Conservation (phyloP, 371 early-diverging fungal genomes). For the Mortierella sp. region DNA sequence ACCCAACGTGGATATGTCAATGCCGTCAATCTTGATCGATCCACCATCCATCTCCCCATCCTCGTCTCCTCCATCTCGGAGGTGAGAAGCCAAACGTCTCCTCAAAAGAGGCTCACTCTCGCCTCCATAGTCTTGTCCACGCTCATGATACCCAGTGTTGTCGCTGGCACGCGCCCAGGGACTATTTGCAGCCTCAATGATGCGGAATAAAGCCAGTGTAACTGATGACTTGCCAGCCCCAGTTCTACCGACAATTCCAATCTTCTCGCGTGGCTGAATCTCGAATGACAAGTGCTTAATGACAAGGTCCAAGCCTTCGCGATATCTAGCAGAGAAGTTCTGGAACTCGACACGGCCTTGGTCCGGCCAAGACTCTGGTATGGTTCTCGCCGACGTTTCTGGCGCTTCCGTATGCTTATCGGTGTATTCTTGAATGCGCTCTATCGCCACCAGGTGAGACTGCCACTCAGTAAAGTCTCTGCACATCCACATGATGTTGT, state of each 20-base stretch:
- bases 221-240: conserved; percentile 78
- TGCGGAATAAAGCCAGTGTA: conserved; percentile 73
- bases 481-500: conserved; percentile 80
- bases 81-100: no score
- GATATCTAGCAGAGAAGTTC: conserved; percentile 73
- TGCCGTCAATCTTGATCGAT: conserved; percentile 72
- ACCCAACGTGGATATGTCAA: conserved; percentile 74
- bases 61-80: conserved; percentile 29
- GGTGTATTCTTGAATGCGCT: conserved; percentile 85
- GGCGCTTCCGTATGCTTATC: conserved; percentile 87
- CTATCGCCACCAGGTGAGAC: conserved; percentile 57
- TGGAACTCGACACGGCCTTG: conserved; percentile 72
- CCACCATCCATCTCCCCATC: conserved; percentile 69
- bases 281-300: conserved; percentile 74
- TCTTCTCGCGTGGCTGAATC: conserved; percentile 63
- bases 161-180: conserved; percentile 41
- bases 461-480: conserved; percentile 79
- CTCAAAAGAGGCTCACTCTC: conserved; percentile 22
- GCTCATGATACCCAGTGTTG: conserved; percentile 30
- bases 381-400: conserved; percentile 61
- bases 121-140: background rate
- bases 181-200: conserved; percentile 68
- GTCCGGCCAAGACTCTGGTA: conserved; percentile 77
- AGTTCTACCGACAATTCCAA: conserved; percentile 72
- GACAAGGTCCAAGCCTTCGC: conserved; percentile 72